These are phyloP conservation scores for Orbilia blumenaviensis DNA, from an alignment of 2,329 filamentous ascomycete genomes.

Conservation along the genomic window DNA sequence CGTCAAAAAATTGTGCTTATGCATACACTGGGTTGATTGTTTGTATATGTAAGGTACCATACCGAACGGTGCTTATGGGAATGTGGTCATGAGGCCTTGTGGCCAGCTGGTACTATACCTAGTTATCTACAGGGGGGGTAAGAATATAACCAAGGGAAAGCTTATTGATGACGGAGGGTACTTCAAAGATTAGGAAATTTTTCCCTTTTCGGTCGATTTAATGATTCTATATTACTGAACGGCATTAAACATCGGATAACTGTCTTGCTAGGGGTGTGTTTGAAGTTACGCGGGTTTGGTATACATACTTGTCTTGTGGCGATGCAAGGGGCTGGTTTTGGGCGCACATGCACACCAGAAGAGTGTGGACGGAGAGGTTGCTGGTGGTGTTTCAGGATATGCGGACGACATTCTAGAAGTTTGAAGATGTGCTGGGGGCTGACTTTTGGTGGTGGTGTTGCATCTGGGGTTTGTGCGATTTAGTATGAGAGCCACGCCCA, in stretches of 20 bases:
- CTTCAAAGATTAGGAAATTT: too few species aligned
- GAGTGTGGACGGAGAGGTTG: background rate
- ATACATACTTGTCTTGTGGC: background rate
- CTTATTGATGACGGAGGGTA: too few species aligned
- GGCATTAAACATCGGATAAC: background rate
- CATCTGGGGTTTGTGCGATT: too few species aligned
- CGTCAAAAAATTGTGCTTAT: too few species aligned
- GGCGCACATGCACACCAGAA: background rate
- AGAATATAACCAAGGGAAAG: background rate
- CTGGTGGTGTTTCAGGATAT: slow-evolving; percentile 30
- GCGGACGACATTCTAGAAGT: slow-evolving; percentile 37
- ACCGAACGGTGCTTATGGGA: too few species aligned
- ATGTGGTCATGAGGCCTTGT: background rate
- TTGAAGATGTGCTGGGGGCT: background rate
- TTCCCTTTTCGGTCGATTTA: background rate
- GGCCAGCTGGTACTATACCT: too few species aligned
- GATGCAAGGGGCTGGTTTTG: slow-evolving; percentile 17
- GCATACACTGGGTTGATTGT: too few species aligned
- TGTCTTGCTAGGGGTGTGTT: slow-evolving; percentile 9
- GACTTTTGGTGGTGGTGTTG: background rate
- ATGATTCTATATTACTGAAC: too few species aligned
- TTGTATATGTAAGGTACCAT: background rate
- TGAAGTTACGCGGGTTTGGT: slow-evolving; percentile 19
- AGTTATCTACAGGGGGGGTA: background rate
- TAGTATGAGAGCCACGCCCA: too few species aligned